Base-by-base conservation (phyloP, 164 flowering plant genomes). In the Nymphaea thermarum region DNA sequence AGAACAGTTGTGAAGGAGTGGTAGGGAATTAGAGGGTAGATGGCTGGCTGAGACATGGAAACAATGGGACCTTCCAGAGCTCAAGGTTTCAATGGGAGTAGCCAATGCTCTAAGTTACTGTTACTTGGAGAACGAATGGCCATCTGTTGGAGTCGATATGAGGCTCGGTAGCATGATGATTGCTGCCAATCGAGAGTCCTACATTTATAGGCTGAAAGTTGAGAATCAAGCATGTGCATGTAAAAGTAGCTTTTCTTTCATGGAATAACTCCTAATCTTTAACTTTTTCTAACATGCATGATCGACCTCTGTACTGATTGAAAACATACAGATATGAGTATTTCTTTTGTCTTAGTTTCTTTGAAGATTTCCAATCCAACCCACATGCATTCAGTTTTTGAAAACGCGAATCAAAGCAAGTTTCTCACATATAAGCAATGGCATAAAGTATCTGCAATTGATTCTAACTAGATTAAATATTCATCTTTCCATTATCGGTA, bases 71-170 rank as follows among this genome's bases (percentile, higher is more conserved):
- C 85, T 4, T 61, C 63, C 76, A 76, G 10, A 82, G 76, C 45
- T 82, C 75, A 79, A 77, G 73, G 66, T 82, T 2, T 4, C 81
- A 63, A 70, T 66, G 68, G 81, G 80, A 60, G 77, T 85, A 51
- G 62, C 79, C 36, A 77, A 79, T 66, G 86, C 76, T 15, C 78
- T 83, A 81, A 16, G 60, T 55, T 55, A 55, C 60, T 65, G 72
- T 72, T 83, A 84, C 71, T 63, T 87, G 45, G 72, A 82, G 53
- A 82, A 82, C 42, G 75, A 79, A 47, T 85, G 88, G 85, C 84
- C 91, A 67, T 75, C 79, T 64, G 76, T 85, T 66, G 84, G 70
- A 5, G 85, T 77, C 67, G 88, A 82, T 69, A 79, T 87, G 8
- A 81, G 73, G 66, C 71, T 80, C 18, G 71, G 72, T 63, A 79